phyloP scores from a whole-genome alignment of 2,329 filamentous ascomycete genomes.

The Tolypocladium tundrense region DNA sequence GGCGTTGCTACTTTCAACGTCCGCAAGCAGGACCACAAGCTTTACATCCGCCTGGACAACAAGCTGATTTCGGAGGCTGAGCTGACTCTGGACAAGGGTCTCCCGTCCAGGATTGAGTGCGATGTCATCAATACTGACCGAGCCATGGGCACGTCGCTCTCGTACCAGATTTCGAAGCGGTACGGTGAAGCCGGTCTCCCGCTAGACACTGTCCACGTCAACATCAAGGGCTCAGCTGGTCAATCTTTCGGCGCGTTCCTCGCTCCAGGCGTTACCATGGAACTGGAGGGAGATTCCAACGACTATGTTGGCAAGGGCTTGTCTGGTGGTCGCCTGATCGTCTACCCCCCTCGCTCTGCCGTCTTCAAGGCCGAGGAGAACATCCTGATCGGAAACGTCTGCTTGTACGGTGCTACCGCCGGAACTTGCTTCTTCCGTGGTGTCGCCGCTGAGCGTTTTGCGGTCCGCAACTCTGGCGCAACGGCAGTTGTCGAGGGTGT shows the following conservation, averaged over 20 bases:
- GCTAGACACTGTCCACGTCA: slow-evolving; percentile 88
- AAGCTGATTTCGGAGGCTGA: slow-evolving; percentile 95
- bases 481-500: slow-evolving; percentile 94
- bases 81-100: slow-evolving; percentile 84
- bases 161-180: slow-evolving; percentile 89
- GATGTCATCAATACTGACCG: slow-evolving; percentile 96
- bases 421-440: slow-evolving; percentile 96
- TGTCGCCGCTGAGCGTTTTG: slow-evolving; percentile 91
- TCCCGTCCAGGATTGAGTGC: slow-evolving; percentile 87
- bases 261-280: slow-evolving; percentile 84
- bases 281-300: slow-evolving; percentile 91
- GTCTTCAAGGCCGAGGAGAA: slow-evolving; percentile 97
- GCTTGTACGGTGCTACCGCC: slow-evolving; percentile 84
- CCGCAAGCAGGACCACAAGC: slow-evolving; percentile 90
- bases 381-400: slow-evolving; percentile 85
- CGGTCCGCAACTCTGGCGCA: slow-evolving; percentile 90
- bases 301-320: slow-evolving; percentile 96
- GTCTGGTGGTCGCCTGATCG: slow-evolving; percentile 82
- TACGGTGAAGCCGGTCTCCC: slow-evolving; percentile 85
- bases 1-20: slow-evolving; percentile 96
- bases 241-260: slow-evolving; percentile 95
- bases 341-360: slow-evolving; percentile 83
- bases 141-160: slow-evolving; percentile 84
- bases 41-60: slow-evolving; percentile 90
- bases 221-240: slow-evolving; percentile 91